Base-by-base conservation (phyloP, 352 stramenopile species). In the Phytopythium aichiense region DNA sequence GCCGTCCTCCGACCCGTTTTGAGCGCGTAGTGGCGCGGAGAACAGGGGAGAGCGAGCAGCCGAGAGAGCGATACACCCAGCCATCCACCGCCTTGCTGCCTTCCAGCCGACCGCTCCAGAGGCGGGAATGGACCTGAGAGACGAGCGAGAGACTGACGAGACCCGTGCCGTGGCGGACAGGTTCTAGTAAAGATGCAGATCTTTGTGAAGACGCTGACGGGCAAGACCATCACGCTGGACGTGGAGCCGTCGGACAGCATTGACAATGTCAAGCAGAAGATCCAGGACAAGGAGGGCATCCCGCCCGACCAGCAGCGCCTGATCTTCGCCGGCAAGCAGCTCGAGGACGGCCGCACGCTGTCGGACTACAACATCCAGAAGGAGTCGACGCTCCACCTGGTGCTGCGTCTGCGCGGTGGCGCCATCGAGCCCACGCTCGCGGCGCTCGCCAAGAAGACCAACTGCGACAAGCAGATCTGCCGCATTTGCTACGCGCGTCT, bases 251-350 rank as follows among this genome's bases (percentile, higher is more conserved):
- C 91, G 56, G 95, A 99, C 89, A 97, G 88, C 63, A 98, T 99
- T 81, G 96, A 99, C 83, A 98, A 99, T 83, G 97, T 99, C 64
- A 99, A 99, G 93, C 88, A 96, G 67, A 99, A 99, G 95, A 99
- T 99, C 79, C 98, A 99, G 87, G 98, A 99, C 84, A 99, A 99
- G 93, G 98, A 99, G 84, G 98, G 83, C 67, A 99, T 99, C 69
- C 98, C 98, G 61, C 97, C 97, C 68, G 97, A 99, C 94, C 97
- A 99, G 84, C 97, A 99, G 87, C 94, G 98, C 74, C 83, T 99
- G 67, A 99, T 99, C 81, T 99, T 99, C 81, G 97, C 97, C 64
- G 98, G 97, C 80, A 99, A 99, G 93, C 98, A 99, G 85, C 89
- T 99, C 7, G 95, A 98, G 77, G 94, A 98, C 73, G 91, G 92